Evolutionary conservation across 139 green algal genomes (phyloP).

Genomic region (Parachlorella kessleri): DNA sequence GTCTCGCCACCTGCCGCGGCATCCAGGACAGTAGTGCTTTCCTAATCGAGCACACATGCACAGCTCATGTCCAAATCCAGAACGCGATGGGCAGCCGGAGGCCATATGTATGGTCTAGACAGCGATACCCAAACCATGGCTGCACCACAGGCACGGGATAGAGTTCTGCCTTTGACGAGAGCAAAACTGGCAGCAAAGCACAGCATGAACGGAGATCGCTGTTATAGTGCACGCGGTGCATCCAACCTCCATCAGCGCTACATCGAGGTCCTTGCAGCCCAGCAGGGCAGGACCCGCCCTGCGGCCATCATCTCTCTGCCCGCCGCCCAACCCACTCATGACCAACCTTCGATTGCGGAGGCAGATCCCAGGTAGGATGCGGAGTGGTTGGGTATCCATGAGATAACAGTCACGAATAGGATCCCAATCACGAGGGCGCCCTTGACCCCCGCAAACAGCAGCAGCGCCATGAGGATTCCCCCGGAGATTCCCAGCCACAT

Average conservation of each 20-base stretch:
- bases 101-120: too few relatives aligned
- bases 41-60: too few relatives aligned
- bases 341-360: slow-evolving; percentile 46
- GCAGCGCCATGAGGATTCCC: slow-evolving; percentile 66
- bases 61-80: too few relatives aligned
- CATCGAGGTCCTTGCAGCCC: too few relatives aligned
- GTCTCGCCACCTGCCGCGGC: slow-evolving; percentile 38
- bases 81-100: neutral
- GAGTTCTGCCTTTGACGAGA: too few relatives aligned
- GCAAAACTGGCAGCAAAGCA: neutral
- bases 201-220: neutral
- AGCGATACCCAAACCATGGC: too few relatives aligned
- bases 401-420: slow-evolving; percentile 79
- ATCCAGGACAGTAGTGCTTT: neutral
- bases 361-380: slow-evolving; percentile 62
- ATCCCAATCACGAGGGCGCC: slow-evolving; percentile 78
- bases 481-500: slow-evolving; percentile 79
- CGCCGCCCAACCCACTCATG: too few relatives aligned
- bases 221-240: too few relatives aligned
- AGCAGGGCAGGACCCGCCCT: too few relatives aligned
- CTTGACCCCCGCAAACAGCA: slow-evolving; percentile 62
- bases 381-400: slow-evolving; percentile 76
- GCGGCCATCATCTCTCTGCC: too few relatives aligned
- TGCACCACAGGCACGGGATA: too few relatives aligned
- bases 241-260: too few relatives aligned